Evolutionary conservation across 768 basidiomycete species (phyloP), one percentile per base, ranked within the genome.

Genomic region (Russula vinacea): DNA sequence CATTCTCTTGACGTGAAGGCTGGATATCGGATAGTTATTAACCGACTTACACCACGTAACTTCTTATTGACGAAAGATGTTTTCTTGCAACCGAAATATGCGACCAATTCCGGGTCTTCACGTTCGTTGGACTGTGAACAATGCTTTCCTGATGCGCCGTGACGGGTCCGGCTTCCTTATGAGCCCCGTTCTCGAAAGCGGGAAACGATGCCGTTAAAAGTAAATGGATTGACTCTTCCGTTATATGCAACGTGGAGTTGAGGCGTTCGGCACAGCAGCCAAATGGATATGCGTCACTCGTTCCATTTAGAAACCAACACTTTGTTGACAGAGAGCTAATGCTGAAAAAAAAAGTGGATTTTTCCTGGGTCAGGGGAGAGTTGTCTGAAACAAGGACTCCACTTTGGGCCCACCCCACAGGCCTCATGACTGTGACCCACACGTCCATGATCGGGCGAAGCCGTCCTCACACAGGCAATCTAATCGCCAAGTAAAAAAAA

Each of bases 361-460:
- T 64, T 67, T 26, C 62, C 60, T n/a, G 1, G 52, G 56, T 26
- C 68, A 37, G 55, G 59, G 14, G 58, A 35, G 52, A 64, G 47
- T 58, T 45, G 10, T 22, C 60, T 37, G 39, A 45, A 22, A 45
- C 58, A 11, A 63, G 17, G 8, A 58, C 8, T 8, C 66, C 66
- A 26, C 45, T 47, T 22, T 59, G 22, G n/a, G 65, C 47, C 65
- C 65, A 64, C 22, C 58, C 58, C 55, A 44, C 54, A 51, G 1
- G 29, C 29, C 66, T 2, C 58, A 62, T 29, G 22, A 59, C 16
- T 7, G 9, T 50, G 26, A 45, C 84, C 77, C 81, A 84, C 0
- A 73, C 70, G 7, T 74, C 88, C 88, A 90, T 17, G 81, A 33
- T 72, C 77, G 75, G 4, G 87, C 86, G 9, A 0, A 70, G 4